Evolutionary conservation across 1,139 yeast genomes (phyloP).

Genomic region (Protomyces pachydermus): DNA sequence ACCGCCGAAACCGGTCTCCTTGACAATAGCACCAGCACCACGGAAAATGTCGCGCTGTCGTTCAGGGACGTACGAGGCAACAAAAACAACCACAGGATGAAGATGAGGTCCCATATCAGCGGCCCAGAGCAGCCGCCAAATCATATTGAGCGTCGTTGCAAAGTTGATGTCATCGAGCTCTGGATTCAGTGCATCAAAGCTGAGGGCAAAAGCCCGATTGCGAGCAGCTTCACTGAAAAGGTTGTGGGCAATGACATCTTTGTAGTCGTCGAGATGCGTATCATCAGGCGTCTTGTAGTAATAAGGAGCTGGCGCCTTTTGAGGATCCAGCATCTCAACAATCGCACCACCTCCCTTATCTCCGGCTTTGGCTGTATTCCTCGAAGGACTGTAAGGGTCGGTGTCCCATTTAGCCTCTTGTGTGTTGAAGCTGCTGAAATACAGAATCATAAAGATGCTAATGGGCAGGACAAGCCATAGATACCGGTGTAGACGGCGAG

Average conservation of each 20-base stretch:
- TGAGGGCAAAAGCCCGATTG: neutral
- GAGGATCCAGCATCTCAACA: neutral
- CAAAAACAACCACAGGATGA: constrained; percentile 13
- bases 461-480: neutral
- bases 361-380: neutral
- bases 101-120: neutral
- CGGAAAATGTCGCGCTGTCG: constrained; percentile 16
- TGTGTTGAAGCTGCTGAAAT: neutral
- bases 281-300: neutral
- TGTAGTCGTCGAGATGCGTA: neutral
- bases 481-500: neutral
- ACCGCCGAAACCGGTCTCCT: constrained; percentile 3
- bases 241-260: neutral
- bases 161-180: constrained; percentile 9
- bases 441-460: neutral
- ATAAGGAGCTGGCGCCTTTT: neutral
- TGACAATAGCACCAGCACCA: constrained; percentile 20
- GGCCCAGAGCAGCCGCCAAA: constrained; percentile 22
- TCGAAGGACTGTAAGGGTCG: neutral
- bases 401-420: neutral
- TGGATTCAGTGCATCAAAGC: constrained; percentile 1
- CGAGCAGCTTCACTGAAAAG: neutral
- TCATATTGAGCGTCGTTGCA: constrained; percentile 13
- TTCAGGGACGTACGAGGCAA: constrained; percentile 3
- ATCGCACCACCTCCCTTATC: neutral